Evolutionary conservation across 306 rosid species (phyloP), one percentile per base, ranked within the genome.

Genomic region (Lathyrus aphaca): DNA sequence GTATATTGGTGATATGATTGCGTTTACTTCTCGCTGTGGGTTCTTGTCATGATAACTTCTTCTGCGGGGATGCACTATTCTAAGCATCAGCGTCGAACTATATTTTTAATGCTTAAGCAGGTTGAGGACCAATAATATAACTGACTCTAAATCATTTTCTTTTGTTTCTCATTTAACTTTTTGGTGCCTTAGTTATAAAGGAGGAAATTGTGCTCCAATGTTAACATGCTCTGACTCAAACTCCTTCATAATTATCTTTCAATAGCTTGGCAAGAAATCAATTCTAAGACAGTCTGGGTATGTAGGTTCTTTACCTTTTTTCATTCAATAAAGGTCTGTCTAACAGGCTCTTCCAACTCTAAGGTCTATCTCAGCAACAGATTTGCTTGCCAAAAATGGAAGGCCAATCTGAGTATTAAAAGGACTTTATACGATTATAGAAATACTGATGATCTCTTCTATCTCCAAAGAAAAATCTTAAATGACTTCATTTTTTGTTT

Each of bases 391-490:
- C 53, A 37, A 23, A 49, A 48, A 32, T 10, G 39, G 37, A 61
- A 21, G 27, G 51, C 51, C 51, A n/a, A 72, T 46, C 25, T 35
- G 50, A 73, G 30, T 62, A 16, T 63, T n/a, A 63, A 50, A 17
- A 18, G 13, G 56, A 18, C 27, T 25, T 12, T 21, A 49, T 48
- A 17, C 11, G 69, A 35, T 48, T 51, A 50, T 30, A 51, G 30
- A 23, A 49, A 50, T 23, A 37, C 51, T 35, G 18, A 49, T 15
- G 35, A 72, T 46, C 61, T 32, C 69, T 48, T 72, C 50, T 18
- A 49, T 12, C 42, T 19, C 60, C 63, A 60, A 57, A 59, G 44
- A 53, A 53, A 60, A 40, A 29, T 39, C 55, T 53, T 53, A 25
- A 10, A 16, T 21, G 19, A 38, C 40, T 49, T 18, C 14, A 45